Conservation (phyloP, 2,329 filamentous ascomycete species). For the Penicillium glabrum region DNA sequence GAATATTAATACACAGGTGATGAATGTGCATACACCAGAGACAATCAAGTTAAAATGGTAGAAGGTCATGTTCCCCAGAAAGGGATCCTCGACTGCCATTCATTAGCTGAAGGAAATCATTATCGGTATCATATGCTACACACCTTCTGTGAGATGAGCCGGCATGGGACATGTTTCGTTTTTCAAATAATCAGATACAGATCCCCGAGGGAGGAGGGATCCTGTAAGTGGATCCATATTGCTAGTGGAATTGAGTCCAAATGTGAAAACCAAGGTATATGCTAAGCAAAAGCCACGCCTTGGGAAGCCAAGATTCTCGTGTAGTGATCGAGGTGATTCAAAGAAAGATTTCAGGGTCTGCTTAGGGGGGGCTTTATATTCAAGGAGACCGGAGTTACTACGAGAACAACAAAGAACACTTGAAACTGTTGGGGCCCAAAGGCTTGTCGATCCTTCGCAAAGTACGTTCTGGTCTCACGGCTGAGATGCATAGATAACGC, state of each 20-base stretch:
- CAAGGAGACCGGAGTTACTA: not conserved
- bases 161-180: slow-evolving; percentile 12
- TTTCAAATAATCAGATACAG: not conserved
- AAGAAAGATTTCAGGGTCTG: not conserved
- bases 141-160: slow-evolving; percentile 6
- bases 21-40: not conserved
- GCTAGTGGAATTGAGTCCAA: not conserved
- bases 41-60: slow-evolving; percentile 11
- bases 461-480: not conserved
- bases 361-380: not conserved
- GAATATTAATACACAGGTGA: slow-evolving; percentile 27
- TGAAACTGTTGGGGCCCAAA: not conserved
- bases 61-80: slow-evolving; percentile 28
- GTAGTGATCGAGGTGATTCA: not conserved
- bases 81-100: not conserved
- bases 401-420: not conserved
- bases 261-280: not conserved
- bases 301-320: not conserved
- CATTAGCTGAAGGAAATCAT: not conserved
- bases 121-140: not conserved
- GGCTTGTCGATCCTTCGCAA: not conserved
- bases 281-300: not conserved
- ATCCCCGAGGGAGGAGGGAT: not conserved
- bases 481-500: not conserved
- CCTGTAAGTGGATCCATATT: not conserved